Evolutionary conservation across 768 basidiomycete genomes (phyloP), one percentile per base, ranked within the genome.

Genomic region (Obba rivulosa): DNA sequence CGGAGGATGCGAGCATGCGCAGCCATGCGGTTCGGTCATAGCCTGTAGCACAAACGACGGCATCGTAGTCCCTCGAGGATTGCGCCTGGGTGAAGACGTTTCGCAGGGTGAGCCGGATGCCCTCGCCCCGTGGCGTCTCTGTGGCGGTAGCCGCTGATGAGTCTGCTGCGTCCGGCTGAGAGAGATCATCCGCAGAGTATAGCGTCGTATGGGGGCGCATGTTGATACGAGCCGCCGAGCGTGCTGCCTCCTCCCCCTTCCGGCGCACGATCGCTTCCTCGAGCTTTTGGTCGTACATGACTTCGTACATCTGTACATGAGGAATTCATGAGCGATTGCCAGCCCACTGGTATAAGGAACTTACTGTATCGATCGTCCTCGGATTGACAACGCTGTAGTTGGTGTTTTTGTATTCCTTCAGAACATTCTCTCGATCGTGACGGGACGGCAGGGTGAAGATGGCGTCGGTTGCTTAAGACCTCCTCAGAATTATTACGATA

Each of bases 361-460:
- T 48, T 50, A 72, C 73, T 20, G 51, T 49, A 49, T 73, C 71
- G n/a, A 76, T 59, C 16, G 76, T 78, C 16, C 62, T 57, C 34
- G 73, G 70, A 55, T 77, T 79, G 4, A 79, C 73, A 18, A 78
- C 75, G 7, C 77, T 71, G 55, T 80, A 78, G 58, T 80, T 79
- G 8, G 78, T 77, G 38, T 59, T 61, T 53, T 69, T 68, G 49
- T 78, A 77, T 48, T 79, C 78, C 25, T 62, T 60, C 3, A 72
- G 60, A 8, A 71, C 60, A 31, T 57, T 50, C 24, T 66, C 62
- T 14, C 76, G 67, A 8, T 55, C 57, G 24, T 65, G 55, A 43
- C 68, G 67, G 16, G 68, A 64, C 13, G 67, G 58, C 18, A 75
- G 56, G 7, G 62, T 55, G 56, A 66, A 79, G 64, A 71, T 61